Percentiles rank a stretch among this genome's conserved stretches.
Conservation (phyloP, 441 rosid species). For the Aquilaria agallochum region DNA sequence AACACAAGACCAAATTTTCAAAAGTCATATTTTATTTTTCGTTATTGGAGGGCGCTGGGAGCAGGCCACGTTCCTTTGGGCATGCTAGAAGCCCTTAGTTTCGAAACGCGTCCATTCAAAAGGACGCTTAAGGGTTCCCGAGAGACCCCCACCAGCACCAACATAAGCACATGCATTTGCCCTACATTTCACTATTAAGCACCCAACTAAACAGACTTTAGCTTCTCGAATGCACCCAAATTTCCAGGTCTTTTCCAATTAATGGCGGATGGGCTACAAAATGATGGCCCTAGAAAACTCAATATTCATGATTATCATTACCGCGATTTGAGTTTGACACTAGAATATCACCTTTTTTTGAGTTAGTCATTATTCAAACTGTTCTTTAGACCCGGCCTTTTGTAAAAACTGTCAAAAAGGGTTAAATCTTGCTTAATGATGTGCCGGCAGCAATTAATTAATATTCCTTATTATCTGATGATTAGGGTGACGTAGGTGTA, state of each 20-base stretch:
- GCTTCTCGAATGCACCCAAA: constrained; percentile 1
- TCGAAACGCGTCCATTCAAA: constrained; percentile 25
- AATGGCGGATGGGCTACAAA: neutral
- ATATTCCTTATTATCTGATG: too few species aligned
- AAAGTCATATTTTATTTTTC: neutral
- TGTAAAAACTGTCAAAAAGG: constrained; percentile 9
- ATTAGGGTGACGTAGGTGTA: too few species aligned
- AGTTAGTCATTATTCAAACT: constrained; percentile 14
- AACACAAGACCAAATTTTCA: too few species aligned
- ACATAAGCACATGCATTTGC: constrained; percentile 47
- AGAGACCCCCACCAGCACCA: constrained; percentile 26
- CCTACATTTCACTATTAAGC: constrained; percentile 9
- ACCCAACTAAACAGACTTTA: constrained; percentile 6
- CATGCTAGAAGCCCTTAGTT: constrained; percentile 15
- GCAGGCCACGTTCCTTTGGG: constrained; percentile 32
- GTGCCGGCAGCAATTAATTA: too few species aligned
- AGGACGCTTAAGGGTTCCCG: constrained; percentile 16
- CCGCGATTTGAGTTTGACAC: constrained; percentile 8
- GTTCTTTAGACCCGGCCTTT: neutral
- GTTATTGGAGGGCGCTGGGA: constrained; percentile 13
- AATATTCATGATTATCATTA: neutral
- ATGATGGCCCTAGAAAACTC: neutral
- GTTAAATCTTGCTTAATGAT: neutral
- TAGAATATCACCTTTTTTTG: neutral
- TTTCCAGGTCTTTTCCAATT: neutral